phyloP scores from a whole-genome alignment of 169 alveolate genomes.

The Fabrea salina region DNA sequence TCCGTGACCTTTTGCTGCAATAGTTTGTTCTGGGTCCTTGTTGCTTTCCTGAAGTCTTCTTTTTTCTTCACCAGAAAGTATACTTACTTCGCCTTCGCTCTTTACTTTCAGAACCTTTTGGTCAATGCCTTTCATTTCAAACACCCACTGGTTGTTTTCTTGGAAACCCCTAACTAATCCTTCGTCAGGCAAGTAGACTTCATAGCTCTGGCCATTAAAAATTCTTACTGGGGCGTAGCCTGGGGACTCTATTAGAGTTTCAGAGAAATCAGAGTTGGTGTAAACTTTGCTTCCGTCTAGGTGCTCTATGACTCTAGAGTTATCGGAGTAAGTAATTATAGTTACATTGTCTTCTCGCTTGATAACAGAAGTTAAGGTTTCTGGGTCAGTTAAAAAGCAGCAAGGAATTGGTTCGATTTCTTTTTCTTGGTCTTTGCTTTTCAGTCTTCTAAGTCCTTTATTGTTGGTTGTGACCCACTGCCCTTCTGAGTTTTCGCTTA shows the following conservation, averaged over 20 bases:
- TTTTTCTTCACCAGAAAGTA: constrained; percentile 2
- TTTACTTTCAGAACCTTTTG: not conserved
- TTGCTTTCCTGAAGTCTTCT: not conserved
- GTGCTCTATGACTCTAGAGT: constrained; percentile 54
- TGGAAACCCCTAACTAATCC: not conserved
- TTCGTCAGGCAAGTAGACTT: not conserved
- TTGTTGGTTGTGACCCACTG: constrained; percentile 60
- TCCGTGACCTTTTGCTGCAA: not conserved
- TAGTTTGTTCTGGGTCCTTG: not conserved
- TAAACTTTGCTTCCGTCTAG: constrained; percentile 69
- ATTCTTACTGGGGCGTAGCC: constrained; percentile 66
- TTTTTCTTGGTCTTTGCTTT: constrained; percentile 39
- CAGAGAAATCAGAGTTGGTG: constrained; percentile 47
- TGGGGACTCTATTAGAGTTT: constrained; percentile 65
- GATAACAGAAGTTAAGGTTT: constrained; percentile 57
- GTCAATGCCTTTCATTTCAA: not conserved
- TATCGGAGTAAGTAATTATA: constrained; percentile 54
- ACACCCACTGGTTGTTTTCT: not conserved
- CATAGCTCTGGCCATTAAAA: not conserved
- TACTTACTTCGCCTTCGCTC: not conserved
- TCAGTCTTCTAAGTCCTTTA: constrained; percentile 69
- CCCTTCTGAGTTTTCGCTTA: constrained; percentile 14
- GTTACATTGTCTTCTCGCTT: constrained; percentile 71
- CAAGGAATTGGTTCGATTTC: constrained; percentile 63
- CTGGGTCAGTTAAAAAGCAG: constrained; percentile 66